Evolutionary conservation across 345 rosid genomes (phyloP).

Genomic region (Boechera stricta): DNA sequence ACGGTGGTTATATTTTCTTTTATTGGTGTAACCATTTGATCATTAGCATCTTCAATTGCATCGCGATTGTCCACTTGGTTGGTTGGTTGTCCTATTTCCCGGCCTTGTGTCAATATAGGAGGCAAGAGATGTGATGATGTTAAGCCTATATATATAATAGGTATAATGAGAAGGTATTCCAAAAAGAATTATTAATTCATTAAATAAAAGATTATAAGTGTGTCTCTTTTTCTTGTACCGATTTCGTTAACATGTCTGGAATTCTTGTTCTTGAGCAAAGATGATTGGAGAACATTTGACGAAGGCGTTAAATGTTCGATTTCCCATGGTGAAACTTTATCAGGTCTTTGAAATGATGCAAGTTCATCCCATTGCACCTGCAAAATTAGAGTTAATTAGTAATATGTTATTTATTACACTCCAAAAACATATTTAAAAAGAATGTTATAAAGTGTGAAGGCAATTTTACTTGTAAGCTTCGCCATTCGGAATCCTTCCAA

Average conservation of each 20-base stretch:
- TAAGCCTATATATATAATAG: neutral
- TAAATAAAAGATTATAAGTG: neutral
- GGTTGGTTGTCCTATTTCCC: neutral
- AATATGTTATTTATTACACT: neutral
- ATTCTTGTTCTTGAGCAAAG: neutral
- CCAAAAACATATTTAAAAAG: neutral
- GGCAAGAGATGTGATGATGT: neutral
- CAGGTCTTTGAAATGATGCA: slow-evolving; percentile 58
- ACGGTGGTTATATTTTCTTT: slow-evolving; percentile 30
- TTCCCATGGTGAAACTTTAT: slow-evolving; percentile 67
- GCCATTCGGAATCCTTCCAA: neutral
- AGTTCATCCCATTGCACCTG: slow-evolving; percentile 72
- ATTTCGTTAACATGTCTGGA: neutral
- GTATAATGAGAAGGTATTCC: neutral
- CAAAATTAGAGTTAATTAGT: neutral
- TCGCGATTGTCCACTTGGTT: neutral
- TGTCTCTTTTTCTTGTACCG: neutral
- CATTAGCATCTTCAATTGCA: neutral
- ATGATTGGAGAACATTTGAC: neutral
- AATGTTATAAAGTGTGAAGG: neutral
- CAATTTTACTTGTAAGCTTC: neutral
- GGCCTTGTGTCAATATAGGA: neutral
- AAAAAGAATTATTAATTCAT: neutral
- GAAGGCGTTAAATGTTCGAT: slow-evolving; percentile 53
- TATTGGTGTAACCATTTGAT: neutral